A percentile compares a stretch with the other conserved stretches of the same genome.
These are phyloP conservation scores for Pythium dissimile DNA, from an alignment of 352 stramenopile genomes.

Conservation along the genomic window DNA sequence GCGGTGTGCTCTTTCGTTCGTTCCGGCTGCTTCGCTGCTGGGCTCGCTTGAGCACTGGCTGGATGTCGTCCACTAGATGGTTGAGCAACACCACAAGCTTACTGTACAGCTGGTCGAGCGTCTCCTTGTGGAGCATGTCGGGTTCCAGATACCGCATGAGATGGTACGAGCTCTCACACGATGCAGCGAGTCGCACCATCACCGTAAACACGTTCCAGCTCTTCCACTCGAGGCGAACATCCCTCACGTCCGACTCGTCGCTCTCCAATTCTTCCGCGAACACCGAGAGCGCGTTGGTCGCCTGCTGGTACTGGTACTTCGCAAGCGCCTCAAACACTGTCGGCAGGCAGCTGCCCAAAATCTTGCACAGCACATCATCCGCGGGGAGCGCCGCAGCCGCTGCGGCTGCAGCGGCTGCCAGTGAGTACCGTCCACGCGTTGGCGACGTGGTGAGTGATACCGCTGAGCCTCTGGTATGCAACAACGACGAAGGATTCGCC, in stretches of 20 bases:
- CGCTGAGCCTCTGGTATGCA: neutral
- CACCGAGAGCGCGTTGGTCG: conserved; percentile 12
- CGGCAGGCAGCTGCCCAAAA: conserved; percentile 22
- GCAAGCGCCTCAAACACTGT: conserved; percentile 28
- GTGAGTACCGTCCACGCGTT: conserved; percentile 5
- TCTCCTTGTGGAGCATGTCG: conserved; percentile 26
- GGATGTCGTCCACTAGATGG: conserved; percentile 28
- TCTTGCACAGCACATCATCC: conserved; percentile 22
- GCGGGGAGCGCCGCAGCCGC: conserved; percentile 1
- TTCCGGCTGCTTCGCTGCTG: conserved; percentile 6
- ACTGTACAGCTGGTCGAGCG: conserved; percentile 32
- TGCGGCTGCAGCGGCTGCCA: neutral
- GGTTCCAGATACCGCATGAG: conserved; percentile 32
- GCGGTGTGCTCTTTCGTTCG: neutral
- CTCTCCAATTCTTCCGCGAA: conserved; percentile 4
- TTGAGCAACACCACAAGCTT: conserved; percentile 31
- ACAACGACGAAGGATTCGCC: neutral
- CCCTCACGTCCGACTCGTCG: neutral
- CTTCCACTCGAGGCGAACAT: conserved; percentile 22
- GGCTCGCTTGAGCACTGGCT: conserved; percentile 17
- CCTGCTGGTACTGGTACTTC: conserved; percentile 36
- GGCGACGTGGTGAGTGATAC: conserved; percentile 14
- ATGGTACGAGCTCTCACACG: conserved; percentile 36
- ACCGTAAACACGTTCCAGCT: conserved; percentile 31
- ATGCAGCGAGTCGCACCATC: conserved; percentile 25